Base-by-base conservation (phyloP, 345 rosid species). In the Balakata baccata region DNA sequence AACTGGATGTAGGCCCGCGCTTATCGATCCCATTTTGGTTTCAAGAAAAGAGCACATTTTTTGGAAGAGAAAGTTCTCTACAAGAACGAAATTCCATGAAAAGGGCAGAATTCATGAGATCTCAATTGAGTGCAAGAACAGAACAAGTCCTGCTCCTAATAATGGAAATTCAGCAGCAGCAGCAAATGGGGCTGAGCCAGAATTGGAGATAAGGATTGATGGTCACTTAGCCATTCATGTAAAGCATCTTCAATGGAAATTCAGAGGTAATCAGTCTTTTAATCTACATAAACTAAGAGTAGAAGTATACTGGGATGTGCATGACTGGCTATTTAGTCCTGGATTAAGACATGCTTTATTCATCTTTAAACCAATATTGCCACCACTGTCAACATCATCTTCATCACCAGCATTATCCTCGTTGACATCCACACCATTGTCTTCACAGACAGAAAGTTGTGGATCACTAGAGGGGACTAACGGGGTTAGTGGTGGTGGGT, bases 241-340 rank as follows among this genome's bases (percentile, higher is more conserved):
- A 57, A 88, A 86, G 83, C 96, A 86, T 79, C 89, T 90, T 11
- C 91, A 88, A 59, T 90, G 96, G 96, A 88, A 90, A 64, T 90
- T 90, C 51, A 87, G 92, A 83, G 94, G 94, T 67, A 90, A 90
- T 29, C 92, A 86, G 71, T 80, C 84, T 0, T 75, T 90, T 64
- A 75, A 81, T 69, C 71, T 90, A 6, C 81, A 84, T 61, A 86
- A 88, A 76, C 53, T 80, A 4, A 84, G 84, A 74, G 79, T 90
- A 5, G 92, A 90, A 70, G 88, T 88, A 29, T 88, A 83, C 34
- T 90, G 94, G 94, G 94, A 90, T 75, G 90, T 90, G 17, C 94
- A 90, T 74, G 94, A 90, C 64, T 90, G 92, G 94, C 78, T 90
- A 5, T 90, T 90, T 43, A 83, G 80, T 75, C 91, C 91, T 4